Evolutionary conservation across 768 basidiomycete species (phyloP).

Genomic region (Megacollybia marginata): DNA sequence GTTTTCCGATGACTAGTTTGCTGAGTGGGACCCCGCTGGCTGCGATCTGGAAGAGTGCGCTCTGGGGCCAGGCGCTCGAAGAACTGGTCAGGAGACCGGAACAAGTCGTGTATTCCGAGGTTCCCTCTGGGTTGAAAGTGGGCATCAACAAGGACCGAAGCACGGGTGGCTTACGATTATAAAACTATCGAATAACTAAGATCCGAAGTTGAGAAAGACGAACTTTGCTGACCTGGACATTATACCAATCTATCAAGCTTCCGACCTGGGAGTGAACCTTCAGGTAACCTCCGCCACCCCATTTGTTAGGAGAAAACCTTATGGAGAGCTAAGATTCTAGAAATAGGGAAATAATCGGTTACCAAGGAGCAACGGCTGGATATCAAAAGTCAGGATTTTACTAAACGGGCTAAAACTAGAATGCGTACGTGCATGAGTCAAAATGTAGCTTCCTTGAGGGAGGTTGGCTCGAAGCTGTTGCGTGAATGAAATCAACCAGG

Average conservation of each 20-base stretch:
- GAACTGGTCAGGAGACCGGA: constrained; percentile 49
- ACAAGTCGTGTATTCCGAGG: constrained; percentile 59
- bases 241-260: constrained; percentile 58
- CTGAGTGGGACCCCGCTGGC: constrained; percentile 46
- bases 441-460: constrained; percentile 40
- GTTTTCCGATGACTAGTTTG: constrained; percentile 77
- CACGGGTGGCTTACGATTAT: constrained; percentile 29
- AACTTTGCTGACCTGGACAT: constrained; percentile 23
- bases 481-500: constrained; percentile 50
- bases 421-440: constrained; percentile 48
- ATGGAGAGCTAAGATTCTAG: neutral
- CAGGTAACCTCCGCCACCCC: constrained; percentile 47
- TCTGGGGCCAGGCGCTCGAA: constrained; percentile 52
- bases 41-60: constrained; percentile 54
- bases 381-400: neutral
- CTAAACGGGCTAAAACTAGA: neutral
- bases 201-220: constrained; percentile 26
- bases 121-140: constrained; percentile 38
- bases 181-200: constrained; percentile 22
- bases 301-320: constrained; percentile 36
- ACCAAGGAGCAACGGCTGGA: constrained; percentile 45
- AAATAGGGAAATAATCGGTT: constrained; percentile 1
- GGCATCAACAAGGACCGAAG: neutral
- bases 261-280: constrained; percentile 47
- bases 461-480: constrained; percentile 40